These are phyloP conservation scores for Barbarea vulgaris DNA, from an alignment of 345 rosid genomes.

Conservation along the genomic window DNA sequence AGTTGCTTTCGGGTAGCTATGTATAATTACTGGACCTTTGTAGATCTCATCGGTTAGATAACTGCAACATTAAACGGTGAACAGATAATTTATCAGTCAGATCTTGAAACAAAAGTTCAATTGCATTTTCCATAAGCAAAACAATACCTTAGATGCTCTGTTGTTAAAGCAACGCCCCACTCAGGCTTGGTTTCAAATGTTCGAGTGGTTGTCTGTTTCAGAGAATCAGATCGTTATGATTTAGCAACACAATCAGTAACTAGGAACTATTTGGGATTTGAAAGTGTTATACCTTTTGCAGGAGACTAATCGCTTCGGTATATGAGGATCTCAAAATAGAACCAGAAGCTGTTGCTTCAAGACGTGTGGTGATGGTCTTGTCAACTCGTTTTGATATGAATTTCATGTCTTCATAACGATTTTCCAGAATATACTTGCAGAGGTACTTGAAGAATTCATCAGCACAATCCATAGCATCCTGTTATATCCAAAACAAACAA, in stretches of 20 bases:
- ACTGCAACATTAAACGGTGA: constrained; percentile 46
- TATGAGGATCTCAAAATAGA: constrained; percentile 61
- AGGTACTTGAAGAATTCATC: constrained; percentile 70
- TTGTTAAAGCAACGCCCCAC: constrained; percentile 66
- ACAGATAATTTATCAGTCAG: constrained; percentile 1
- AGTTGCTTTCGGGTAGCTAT: constrained; percentile 61
- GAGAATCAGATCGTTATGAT: constrained; percentile 10
- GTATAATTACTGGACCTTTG: constrained; percentile 60
- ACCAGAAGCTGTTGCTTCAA: constrained; percentile 49
- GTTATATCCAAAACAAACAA: constrained; percentile 32
- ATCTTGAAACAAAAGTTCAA: background rate
- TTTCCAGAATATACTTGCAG: constrained; percentile 70
- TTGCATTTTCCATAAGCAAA: background rate
- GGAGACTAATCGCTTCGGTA: constrained; percentile 55
- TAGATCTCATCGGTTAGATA: constrained; percentile 72
- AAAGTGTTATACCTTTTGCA: constrained; percentile 55
- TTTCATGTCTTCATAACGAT: constrained; percentile 64
- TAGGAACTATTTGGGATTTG: background rate
- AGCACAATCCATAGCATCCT: constrained; percentile 87
- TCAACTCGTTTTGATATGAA: constrained; percentile 68
- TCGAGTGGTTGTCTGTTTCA: constrained; percentile 51
- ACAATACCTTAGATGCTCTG: constrained; percentile 77
- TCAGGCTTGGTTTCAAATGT: constrained; percentile 57
- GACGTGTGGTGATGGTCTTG: constrained; percentile 51
- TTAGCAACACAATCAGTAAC: background rate